These are phyloP conservation scores for Fusarium pininemorale DNA, from an alignment of 2,329 filamentous ascomycete genomes.

Conservation along the genomic window DNA sequence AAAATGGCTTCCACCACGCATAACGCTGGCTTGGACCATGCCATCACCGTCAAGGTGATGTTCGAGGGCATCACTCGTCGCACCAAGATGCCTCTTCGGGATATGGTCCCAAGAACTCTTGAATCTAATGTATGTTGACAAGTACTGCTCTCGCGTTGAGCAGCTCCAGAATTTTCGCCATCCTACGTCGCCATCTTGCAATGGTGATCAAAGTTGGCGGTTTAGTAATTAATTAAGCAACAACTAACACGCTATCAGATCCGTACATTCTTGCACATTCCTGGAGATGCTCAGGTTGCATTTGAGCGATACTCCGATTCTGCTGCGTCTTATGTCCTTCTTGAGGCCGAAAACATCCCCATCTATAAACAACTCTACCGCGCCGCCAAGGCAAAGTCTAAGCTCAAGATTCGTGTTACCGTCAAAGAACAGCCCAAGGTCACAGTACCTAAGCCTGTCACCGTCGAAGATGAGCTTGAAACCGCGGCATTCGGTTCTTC, in stretches of 20 bases:
- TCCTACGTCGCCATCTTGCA: background rate
- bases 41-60: constrained; percentile 85
- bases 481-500: constrained; percentile 19
- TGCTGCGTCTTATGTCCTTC: constrained; percentile 78
- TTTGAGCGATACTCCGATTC: constrained; percentile 98
- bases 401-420: constrained; percentile 87
- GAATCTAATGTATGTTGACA: constrained; percentile 80
- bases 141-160: background rate
- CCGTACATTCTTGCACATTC: constrained; percentile 49
- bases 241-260: constrained; percentile 43
- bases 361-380: constrained; percentile 98
- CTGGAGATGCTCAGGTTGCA: constrained; percentile 54
- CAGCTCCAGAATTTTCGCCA: background rate
- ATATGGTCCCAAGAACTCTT: constrained; percentile 78
- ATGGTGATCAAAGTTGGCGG: background rate
- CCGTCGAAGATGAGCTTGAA: constrained; percentile 62
- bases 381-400: constrained; percentile 96
- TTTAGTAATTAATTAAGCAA: background rate
- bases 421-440: constrained; percentile 44
- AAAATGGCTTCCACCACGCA: constrained; percentile 43
- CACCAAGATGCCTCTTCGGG: constrained; percentile 88
- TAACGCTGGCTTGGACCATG: constrained; percentile 42
- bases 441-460: constrained; percentile 52
- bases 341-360: constrained; percentile 79
- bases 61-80: constrained; percentile 80